Base-by-base conservation (phyloP, 352 stramenopile species). In the Pythium rishiriense region DNA sequence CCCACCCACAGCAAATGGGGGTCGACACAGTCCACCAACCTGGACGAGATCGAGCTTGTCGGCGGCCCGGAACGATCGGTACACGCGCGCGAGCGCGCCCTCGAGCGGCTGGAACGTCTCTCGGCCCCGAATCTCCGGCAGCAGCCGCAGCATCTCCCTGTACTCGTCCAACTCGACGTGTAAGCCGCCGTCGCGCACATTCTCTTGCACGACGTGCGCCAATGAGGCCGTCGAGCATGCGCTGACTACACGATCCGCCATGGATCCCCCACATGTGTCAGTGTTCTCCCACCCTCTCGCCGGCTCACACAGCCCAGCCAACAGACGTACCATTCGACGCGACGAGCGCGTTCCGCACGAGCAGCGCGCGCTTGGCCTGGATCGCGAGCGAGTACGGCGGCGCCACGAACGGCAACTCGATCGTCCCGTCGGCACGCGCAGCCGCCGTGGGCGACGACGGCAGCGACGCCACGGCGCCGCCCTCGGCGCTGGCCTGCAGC, bases 341-440 rank as follows among this genome's bases (percentile, higher is more conserved):
- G 17, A 93, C 79, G 5, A 94, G 75, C 12, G 85, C 80, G 47
- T 94, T 91, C 56, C 75, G 79, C 50, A 93, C 74, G 24, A 68
- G 47, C 69, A 83, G 67, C 43, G 87, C 85, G 55, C 83, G 80
- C 70, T 85, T 93, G 49, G 81, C 82, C 58, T 92, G 80, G 29
- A 92, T 79, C 58, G 80, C 74, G 25, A 94, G 64, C 43, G 81
- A 80, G 41, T 74, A 83, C 53, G 64, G 78, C 15, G 81, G 74
- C 62, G 64, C 79, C 39, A 88, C 69, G 52, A 85, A 90, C 2
- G 85, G 83, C 54, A 94, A 46, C 24, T 81, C 68, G 19, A 92
- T 59, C 12, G 76, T 60, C 28, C 69, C 69, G 52, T 91, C 81
- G 3, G 70, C 72, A 21, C 69, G 68, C 42, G 76, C 73, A 1